phyloP scores from a whole-genome alignment of 352 stramenopile genomes.

The Pythium plurisporium region DNA sequence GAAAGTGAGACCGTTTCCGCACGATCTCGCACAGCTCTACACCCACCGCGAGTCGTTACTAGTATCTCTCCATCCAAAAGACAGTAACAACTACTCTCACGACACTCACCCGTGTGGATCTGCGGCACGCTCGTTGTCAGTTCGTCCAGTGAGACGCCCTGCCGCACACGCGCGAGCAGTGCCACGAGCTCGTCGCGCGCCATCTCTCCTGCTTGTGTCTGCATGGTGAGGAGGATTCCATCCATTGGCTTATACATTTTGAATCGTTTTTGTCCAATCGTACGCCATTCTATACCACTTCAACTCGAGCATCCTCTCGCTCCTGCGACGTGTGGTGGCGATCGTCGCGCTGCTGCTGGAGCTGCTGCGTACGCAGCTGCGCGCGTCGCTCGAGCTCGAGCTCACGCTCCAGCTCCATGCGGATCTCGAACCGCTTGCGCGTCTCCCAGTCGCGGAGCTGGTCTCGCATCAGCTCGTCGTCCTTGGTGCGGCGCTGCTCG shows the following conservation, averaged over 20 bases:
- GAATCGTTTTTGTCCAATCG: background rate
- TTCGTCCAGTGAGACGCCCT: constrained; percentile 15
- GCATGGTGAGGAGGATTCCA: no score
- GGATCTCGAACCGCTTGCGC: constrained; percentile 47
- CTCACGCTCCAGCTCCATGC: constrained; percentile 61
- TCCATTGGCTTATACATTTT: background rate
- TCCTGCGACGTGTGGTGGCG: background rate
- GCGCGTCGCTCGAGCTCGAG: constrained; percentile 40
- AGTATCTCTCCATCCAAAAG: no score
- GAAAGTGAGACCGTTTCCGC: constrained; percentile 62
- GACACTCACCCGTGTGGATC: constrained; percentile 36
- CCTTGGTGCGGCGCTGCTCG: constrained; percentile 41
- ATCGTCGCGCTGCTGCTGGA: background rate
- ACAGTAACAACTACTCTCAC: no score
- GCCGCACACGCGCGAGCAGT: constrained; percentile 32
- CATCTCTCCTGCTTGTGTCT: constrained; percentile 26
- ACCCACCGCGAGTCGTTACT: background rate
- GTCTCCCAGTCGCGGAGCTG: constrained; percentile 38
- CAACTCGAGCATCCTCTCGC: background rate
- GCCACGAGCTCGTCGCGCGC: constrained; percentile 45
- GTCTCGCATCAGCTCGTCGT: constrained; percentile 34
- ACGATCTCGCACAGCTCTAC: constrained; percentile 48
- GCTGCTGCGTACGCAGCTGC: constrained; percentile 22
- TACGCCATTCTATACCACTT: constrained; percentile 2
- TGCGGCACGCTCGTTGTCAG: constrained; percentile 14